phyloP scores from a whole-genome alignment of 2,329 filamentous ascomycete species.

The Amauroascus niger region DNA sequence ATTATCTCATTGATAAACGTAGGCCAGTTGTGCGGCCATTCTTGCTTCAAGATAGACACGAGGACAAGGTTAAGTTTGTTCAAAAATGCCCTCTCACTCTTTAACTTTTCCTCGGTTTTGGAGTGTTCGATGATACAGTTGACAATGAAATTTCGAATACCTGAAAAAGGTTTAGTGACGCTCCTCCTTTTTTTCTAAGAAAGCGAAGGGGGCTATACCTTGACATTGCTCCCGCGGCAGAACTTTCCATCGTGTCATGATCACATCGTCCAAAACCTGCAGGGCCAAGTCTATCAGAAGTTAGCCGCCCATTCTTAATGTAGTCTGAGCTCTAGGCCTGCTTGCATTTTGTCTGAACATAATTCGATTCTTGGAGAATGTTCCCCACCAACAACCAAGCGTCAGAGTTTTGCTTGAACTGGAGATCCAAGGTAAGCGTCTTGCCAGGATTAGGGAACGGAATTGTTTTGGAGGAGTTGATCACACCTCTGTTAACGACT shows the following conservation, averaged over 20 bases:
- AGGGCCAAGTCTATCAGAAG: slow-evolving; percentile 66
- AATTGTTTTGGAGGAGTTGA: slow-evolving; percentile 14
- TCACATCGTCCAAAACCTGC: slow-evolving; percentile 95
- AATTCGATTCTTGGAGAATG: slow-evolving; percentile 85
- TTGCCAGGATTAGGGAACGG: background rate
- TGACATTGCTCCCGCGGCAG: slow-evolving; percentile 91
- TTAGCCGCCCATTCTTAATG: slow-evolving; percentile 23
- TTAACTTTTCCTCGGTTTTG: slow-evolving; percentile 76
- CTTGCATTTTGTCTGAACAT: slow-evolving; percentile 93
- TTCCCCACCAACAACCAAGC: slow-evolving; percentile 96
- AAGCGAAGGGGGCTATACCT: slow-evolving; percentile 43
- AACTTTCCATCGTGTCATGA: slow-evolving; percentile 98
- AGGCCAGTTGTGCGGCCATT: slow-evolving; percentile 99
- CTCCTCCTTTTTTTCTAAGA: background rate
- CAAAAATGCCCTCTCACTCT: slow-evolving; percentile 73
- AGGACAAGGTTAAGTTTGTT: slow-evolving; percentile 98
- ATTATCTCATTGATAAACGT: slow-evolving; percentile 99
- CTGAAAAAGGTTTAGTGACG: slow-evolving; percentile 40
- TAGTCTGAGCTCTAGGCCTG: slow-evolving; percentile 19
- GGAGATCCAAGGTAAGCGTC: slow-evolving; percentile 17
- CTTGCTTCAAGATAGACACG: slow-evolving; percentile 95
- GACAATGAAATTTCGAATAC: slow-evolving; percentile 97
- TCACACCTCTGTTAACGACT: slow-evolving; percentile 79
- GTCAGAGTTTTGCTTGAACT: slow-evolving; percentile 99
- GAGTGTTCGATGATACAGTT: slow-evolving; percentile 96